A percentile compares a stretch with the other conserved stretches of the same genome.
Conservation (phyloP, 2,329 filamentous ascomycete genomes). For the Xylariaceae sp. region DNA sequence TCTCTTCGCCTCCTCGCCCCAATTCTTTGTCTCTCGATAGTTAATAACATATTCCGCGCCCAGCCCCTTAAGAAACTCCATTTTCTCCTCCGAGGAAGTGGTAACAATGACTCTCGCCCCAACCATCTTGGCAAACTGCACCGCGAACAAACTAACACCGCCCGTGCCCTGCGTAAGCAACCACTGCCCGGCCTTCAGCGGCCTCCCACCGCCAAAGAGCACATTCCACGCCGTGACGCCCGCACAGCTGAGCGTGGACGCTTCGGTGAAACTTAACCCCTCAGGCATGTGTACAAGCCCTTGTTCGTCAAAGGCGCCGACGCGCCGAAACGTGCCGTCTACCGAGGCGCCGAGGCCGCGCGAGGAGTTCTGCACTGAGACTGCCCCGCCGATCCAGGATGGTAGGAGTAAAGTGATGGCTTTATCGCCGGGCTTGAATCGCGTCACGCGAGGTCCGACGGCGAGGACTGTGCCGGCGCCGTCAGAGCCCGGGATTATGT, state of each 20-base stretch:
- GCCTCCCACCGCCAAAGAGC: constrained; percentile 51
- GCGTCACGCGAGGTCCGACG: constrained; percentile 54
- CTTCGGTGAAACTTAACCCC: constrained; percentile 54
- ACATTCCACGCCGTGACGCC: constrained; percentile 61
- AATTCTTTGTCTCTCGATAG: constrained; percentile 48
- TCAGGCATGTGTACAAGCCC: constrained; percentile 66
- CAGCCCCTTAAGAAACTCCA: constrained; percentile 45
- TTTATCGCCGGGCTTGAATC: constrained; percentile 58
- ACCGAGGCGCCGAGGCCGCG: constrained; percentile 36
- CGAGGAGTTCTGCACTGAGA: constrained; percentile 5
- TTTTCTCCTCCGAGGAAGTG: constrained; percentile 56
- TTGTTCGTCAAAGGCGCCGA: constrained; percentile 50
- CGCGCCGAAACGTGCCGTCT: constrained; percentile 43
- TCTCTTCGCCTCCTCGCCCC: constrained; percentile 47
- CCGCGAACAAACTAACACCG: constrained; percentile 47
- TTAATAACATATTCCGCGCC: constrained; percentile 54
- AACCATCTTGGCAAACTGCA: constrained; percentile 53
- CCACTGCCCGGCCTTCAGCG: constrained; percentile 44
- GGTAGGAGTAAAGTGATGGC: constrained; percentile 48
- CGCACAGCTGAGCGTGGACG: constrained; percentile 58
- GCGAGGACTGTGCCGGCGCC: constrained; percentile 58
- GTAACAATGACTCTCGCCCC: constrained; percentile 65
- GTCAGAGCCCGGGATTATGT: constrained; percentile 50
- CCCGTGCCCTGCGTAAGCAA: constrained; percentile 50
- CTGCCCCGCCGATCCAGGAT: constrained; percentile 32